Evolutionary conservation across 306 rosid genomes (phyloP), one percentile per base, ranked within the genome.

Genomic region (Sphenostylis stenocarpa): DNA sequence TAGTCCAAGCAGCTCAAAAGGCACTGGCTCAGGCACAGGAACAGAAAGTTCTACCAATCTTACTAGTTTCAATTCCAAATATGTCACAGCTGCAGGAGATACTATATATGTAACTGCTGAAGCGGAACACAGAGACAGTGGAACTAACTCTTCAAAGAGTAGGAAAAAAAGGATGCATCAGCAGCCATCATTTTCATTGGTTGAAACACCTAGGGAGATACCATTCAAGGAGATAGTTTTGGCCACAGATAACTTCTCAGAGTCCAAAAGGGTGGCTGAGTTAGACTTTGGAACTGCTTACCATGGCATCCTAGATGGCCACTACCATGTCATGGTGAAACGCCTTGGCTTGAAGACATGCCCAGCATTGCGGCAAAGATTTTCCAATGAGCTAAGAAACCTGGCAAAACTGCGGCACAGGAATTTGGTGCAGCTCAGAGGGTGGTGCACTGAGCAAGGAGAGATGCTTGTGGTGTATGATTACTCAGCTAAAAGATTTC

Each of bases 361-460:
- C 38, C 96, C 97, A 15, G 97, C 97, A 1, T 66, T 93, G 67
- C 83, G 94, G 17, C 78, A 81, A 9, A 74, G 98, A 69, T 93
- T 93, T 86, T 78, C 86, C 5, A 85, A 87, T 64, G 98, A 93
- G 52, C 88, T 90, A 6, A 82, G 82, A 44, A 93, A 90, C 77
- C 52, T 93, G 14, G 93, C 89, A 12, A 80, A 92, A 81, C 94
- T 93, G 29, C 91, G 87, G 69, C 98, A 93, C 62, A 70, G 98
- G 69, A 93, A 89, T 81, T 73, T 93, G 82, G 88, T 90, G 24
- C 96, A 93, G 73, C 96, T 93, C 26, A 89, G 94, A 6, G 98
- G 98, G 24, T 93, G 96, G 98, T 93, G 96, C 88, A 93, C 96
- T 3, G 96, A 93, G 78, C 94, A 86, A 80, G 93, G 97, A 14